Evolutionary conservation across 148 eudicot species (phyloP).

Genomic region (Polygonum aviculare): DNA sequence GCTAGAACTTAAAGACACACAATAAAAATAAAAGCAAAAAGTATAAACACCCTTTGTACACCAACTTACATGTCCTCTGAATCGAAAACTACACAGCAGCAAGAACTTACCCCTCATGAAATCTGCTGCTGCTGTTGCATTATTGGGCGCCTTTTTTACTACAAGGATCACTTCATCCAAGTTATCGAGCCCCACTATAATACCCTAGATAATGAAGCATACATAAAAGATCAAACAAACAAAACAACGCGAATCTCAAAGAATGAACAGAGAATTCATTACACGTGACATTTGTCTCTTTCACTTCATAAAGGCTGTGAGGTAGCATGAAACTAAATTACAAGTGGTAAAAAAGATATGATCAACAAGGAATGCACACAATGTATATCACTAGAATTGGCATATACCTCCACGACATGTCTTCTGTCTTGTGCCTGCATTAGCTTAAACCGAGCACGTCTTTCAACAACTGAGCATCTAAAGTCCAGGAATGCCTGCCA

Average conservation of each 20-base stretch:
- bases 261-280: background rate
- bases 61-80: background rate
- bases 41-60: background rate
- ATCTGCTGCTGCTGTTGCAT: slow-evolving; percentile 50
- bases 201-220: slow-evolving; percentile 38
- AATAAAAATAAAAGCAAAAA: background rate
- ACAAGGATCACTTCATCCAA: slow-evolving; percentile 64
- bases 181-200: slow-evolving; percentile 84
- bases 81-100: background rate
- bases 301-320: background rate
- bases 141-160: slow-evolving; percentile 77
- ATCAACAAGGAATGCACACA: background rate
- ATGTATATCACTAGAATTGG: background rate
- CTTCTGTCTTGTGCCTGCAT: slow-evolving; percentile 71
- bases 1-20: background rate
- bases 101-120: slow-evolving; percentile 52
- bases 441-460: slow-evolving; percentile 76
- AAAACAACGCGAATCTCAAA: background rate
- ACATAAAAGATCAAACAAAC: background rate
- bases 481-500: slow-evolving; percentile 88
- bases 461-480: slow-evolving; percentile 77
- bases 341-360: background rate
- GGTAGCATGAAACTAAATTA: slow-evolving; percentile 3
- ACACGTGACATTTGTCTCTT: background rate
- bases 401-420: slow-evolving; percentile 82